Evolutionary conservation across 192 early-diverging fungal species (phyloP), one percentile per base, ranked within the genome.

Genomic region (Coemansia pectinata): DNA sequence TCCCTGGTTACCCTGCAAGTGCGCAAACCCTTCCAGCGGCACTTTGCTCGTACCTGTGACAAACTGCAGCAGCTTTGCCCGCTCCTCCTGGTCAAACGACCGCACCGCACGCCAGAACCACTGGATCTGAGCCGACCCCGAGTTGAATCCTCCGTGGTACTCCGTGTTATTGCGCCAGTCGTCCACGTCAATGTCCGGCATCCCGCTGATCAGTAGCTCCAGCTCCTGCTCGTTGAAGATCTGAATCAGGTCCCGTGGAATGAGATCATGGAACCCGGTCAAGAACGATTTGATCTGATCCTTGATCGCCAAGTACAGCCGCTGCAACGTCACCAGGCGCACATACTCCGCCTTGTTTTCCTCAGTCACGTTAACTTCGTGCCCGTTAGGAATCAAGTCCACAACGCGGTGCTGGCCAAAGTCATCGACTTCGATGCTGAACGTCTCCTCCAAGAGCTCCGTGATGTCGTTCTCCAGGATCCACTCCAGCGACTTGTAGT

Each of bases 161-260:
- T 93, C 93, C 12, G 95, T 95, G 83, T 96, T 97, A 83, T 99
- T 99, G 72, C 95, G 95, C 97, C 96, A 98, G 78, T 99, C 97
- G 71, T 99, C 97, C 61, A 99, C 93, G 76, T 99, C 97, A 72
- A 99, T 96, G 69, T 99, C 97, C 3, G 97, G 97, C 85, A 99
- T 81, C 23, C 97, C 97, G 47, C 96, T 97, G 75, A 99, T 99
- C 64, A 99, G 81, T 53, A 99, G 87, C 79, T 99, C 97, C 53
- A 99, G 85, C 80, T 99, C 97, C 83, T 99, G 96, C 79, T 99
- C 97, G 77, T 99, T 98, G 72, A 99, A 97, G 53, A 99, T 99
- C 68, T 91, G 91, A 66, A 98, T 91, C 72, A 99, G 83, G 47
- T 94, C 90, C 57, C 87, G 81, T 1, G 97, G 95, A 72, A 99